Evolutionary conservation across 2,329 filamentous ascomycete genomes (phyloP), one percentile per base, ranked within the genome.

Genomic region (Xylaria sp.): DNA sequence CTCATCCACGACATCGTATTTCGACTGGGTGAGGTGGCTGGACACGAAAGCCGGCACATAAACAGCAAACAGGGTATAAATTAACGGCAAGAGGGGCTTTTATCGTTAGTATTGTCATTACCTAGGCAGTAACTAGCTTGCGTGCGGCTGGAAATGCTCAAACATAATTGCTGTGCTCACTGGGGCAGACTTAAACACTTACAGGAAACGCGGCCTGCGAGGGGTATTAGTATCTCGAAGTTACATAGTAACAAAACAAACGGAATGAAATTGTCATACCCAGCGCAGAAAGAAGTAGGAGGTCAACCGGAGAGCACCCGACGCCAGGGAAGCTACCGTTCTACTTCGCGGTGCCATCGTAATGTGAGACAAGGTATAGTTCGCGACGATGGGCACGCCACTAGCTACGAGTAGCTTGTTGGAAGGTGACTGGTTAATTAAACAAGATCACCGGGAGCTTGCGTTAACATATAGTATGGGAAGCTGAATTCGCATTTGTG

Each of bases 41-140:
- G 84, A 81, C 60, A 92, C 78, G 79, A 91, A 92, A 0, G 89
- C 84, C 0, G 90, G 86, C 0, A 90, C 77, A 73, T 93, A 93
- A 66, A 93, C 80, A 28, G 87, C 89, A 69, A 91, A 89, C 1
- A 91, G 81, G 0, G 90, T 85, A 66, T 89, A 89, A 3, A 89
- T 82, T 12, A 86, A 74, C 12, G 79, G 72, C 6, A 78, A 55
- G 48, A 72, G 51, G 6, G 75, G 74, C 76, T 80, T 46, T 18
- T 20, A 23, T 52, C 18, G 62, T 76, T 25, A 37, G 34, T 79
- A 48, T 15, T 20, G 25, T 52, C 18, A 64, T 76, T 25, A 28
- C 28, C 3, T 28, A 28, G 28, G 28, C 4, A 77, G 74, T 31
- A 50, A 54, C 8, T 41, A 50, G 18, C 28, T 34, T 55, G 67